Base-by-base conservation (phyloP, 176 grass and related monocot genomes). In the Musa beccarii region DNA sequence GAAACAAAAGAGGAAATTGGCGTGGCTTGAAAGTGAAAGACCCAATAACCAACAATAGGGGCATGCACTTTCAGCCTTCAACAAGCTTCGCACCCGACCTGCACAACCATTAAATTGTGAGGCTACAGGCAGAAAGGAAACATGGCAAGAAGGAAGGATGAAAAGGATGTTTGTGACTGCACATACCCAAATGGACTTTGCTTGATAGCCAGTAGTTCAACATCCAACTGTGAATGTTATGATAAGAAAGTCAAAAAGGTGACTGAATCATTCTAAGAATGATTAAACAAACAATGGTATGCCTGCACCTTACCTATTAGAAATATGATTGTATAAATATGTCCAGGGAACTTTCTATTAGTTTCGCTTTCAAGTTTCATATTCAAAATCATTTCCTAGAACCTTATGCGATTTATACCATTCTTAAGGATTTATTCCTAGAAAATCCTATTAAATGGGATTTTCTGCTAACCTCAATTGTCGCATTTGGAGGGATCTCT, bases 401-500 rank as follows among this genome's bases (percentile, higher is more conserved):
- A 43, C 4, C 6, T 43, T 43, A 43, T 43, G 34, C 4, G 4
- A 17, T 57, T 13, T 57, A 57, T 21, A 19, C 5, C 15, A 19
- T 62, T 17, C 20, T 17, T 62, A 62, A 62, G 57, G 17, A 62
- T 62, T 62, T 19, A 22, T 22, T 22, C 22, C 22, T 22, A 22
- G 22, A 22, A 22, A 22, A 22, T 22, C 22, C 22, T 22, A 22
- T 22, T 49, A 23, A 24, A 8, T 28, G 16, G 6, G 25, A 28
- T 24, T 15, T 16, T 11, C 21, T 82, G 6, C 75, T 66, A 75
- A 89, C 95, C 90, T 99, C 95, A 73, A 99, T 91, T 69, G 88
- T 99, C 81, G 90, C 88, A 89, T 92, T 94, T 75, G 88, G 86
- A 80, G 95, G 95, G 85, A 99, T 94, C 78, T 99, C 95, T 84